These are phyloP conservation scores for Wickerhamiella lipophila DNA, from an alignment of 805 yeast genomes.

Conservation along the genomic window DNA sequence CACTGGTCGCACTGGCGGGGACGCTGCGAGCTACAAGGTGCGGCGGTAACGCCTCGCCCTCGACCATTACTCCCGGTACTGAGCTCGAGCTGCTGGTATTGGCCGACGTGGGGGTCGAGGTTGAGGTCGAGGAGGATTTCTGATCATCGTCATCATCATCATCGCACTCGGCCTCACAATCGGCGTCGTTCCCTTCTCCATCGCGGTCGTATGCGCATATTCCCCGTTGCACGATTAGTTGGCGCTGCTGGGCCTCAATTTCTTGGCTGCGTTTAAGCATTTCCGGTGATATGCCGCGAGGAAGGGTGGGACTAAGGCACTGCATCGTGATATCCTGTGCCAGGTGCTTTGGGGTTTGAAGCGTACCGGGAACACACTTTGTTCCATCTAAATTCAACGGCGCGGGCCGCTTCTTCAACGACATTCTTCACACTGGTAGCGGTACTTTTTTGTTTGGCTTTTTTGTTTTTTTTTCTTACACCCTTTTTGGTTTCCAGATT, in stretches of 20 bases:
- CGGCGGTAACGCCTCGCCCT: slow-evolving; percentile 4
- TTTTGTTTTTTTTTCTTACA: neutral
- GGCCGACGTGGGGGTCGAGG: slow-evolving; percentile 15
- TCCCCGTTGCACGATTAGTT: slow-evolving; percentile 14
- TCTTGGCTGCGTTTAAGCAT: slow-evolving; percentile 14
- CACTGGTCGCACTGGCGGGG: slow-evolving; percentile 6
- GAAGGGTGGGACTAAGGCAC: slow-evolving; percentile 17
- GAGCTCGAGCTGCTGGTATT: slow-evolving; percentile 14
- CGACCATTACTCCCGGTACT: neutral
- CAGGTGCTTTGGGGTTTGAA: slow-evolving; percentile 10
- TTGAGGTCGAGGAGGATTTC: too few relatives aligned
- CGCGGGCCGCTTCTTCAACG: slow-evolving; percentile 6
- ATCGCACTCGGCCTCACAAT: neutral
- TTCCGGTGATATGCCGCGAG: slow-evolving; percentile 14
- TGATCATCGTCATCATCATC: slow-evolving; percentile 4
- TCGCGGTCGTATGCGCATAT: slow-evolving; percentile 3
- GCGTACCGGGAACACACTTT: slow-evolving; percentile 12
- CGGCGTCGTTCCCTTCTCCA: neutral
- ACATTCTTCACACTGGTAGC: neutral
- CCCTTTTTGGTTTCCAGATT: too few relatives aligned
- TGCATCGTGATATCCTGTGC: slow-evolving; percentile 16
- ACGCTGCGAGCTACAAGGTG: slow-evolving; percentile 6
- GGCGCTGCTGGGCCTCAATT: slow-evolving; percentile 17
- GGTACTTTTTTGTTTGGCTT: neutral
- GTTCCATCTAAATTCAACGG: slow-evolving; percentile 9